These are phyloP conservation scores for Aspergillus sclerotiicarbonarius DNA, from an alignment of 495 filamentous ascomycete genomes.

Conservation along the genomic window DNA sequence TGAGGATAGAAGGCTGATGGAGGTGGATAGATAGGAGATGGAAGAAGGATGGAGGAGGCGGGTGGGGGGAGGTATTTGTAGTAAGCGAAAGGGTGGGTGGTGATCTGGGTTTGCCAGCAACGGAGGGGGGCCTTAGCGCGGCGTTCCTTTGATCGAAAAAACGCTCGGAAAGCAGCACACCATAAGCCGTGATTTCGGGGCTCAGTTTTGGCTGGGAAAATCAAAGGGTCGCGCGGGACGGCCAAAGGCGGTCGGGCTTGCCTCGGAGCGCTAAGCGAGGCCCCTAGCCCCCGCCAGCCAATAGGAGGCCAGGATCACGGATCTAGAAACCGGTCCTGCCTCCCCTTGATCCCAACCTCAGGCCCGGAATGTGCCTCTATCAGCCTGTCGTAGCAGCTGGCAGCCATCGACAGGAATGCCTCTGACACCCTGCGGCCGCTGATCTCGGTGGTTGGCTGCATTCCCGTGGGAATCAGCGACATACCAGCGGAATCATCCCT, in stretches of 20 bases:
- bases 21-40: slow-evolving; percentile 30
- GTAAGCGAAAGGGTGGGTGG: slow-evolving; percentile 34
- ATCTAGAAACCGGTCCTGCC: slow-evolving; percentile 32
- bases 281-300: slow-evolving; percentile 26
- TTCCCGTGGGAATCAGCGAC: slow-evolving; percentile 29
- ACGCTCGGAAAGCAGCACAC: slow-evolving; percentile 36
- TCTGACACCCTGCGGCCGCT: slow-evolving; percentile 9
- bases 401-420: slow-evolving; percentile 17
- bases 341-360: slow-evolving; percentile 40
- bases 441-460: slow-evolving; percentile 27
- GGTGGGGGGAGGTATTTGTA: slow-evolving; percentile 54
- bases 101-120: slow-evolving; percentile 40
- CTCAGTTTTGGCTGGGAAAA: slow-evolving; percentile 31
- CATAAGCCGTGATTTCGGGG: slow-evolving; percentile 37
- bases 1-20: slow-evolving; percentile 40
- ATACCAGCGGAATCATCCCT: slow-evolving; percentile 22
- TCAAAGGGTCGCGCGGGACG: slow-evolving; percentile 24
- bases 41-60: slow-evolving; percentile 49
- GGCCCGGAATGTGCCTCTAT: slow-evolving; percentile 18
- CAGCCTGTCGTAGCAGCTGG: slow-evolving; percentile 14
- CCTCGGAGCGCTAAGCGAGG: slow-evolving; percentile 40
- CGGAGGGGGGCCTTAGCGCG: slow-evolving; percentile 25
- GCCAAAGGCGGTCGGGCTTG: slow-evolving; percentile 11
- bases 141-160: slow-evolving; percentile 34
- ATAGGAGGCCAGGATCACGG: slow-evolving; percentile 43